Base-by-base conservation (phyloP, 768 basidiomycete species). In the Lentinula sp. region DNA sequence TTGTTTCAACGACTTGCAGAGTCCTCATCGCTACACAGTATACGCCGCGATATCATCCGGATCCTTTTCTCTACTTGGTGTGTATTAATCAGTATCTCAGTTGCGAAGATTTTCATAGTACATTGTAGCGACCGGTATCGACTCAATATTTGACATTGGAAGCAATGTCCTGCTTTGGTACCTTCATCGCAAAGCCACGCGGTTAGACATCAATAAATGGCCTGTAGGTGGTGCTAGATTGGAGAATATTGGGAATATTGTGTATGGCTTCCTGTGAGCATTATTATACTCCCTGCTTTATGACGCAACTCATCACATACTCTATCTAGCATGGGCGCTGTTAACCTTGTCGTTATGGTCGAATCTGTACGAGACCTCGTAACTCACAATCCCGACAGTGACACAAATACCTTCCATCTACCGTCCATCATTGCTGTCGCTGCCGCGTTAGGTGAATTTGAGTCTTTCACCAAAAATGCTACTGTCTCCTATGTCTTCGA, bases 201-300 rank as follows among this genome's bases (percentile, higher is more conserved):
- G 66, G 37, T 80, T 96, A 63, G 94, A 97, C 68, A 65, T 77
- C 46, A 92, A 88, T 71, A 90, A 90, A 65, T 98, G 93, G 95
- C 94, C 95, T 32, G 89, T 93, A 3, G 88, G 95, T 53, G 94
- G 94, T 40, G 84, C 89, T n/a, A 82, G 93, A 51, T 80, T 97
- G 49, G 91, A 95, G 70, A 94, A 91, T 4, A 92, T 93, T 59
- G 92, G 91, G 11, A 95, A 95, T 66, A 86, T 94, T 61, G 76
- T 92, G 58, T 96, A 94, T 66, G 93, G 57, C 84, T 78, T 77
- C 60, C 64, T 82, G 84, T 84, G 64, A 51, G 63, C 34, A 52
- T 11, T 16, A n/a, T 52, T n/a, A 49, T 56, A 6, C 13, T 52
- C 62, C 18, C 32, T 40, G 43, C 53, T 52, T 40, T 7, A 42